Conservation (phyloP, 768 basidiomycete genomes). For the Sporobolomyces roseus region DNA sequence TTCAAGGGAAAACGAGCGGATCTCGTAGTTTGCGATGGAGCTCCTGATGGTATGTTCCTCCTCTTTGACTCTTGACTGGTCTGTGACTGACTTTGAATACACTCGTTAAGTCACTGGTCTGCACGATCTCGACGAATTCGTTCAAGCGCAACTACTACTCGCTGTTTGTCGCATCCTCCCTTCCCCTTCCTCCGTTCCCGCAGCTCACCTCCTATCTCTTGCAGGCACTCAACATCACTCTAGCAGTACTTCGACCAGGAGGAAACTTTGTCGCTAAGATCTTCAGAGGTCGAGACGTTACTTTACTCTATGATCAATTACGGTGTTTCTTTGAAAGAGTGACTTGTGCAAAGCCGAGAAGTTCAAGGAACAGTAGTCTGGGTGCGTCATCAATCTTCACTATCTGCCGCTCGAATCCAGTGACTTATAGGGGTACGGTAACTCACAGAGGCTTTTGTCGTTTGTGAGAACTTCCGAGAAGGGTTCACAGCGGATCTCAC, state of each 20-base stretch:
- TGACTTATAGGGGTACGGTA: neutral
- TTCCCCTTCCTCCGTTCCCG: neutral
- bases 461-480: conserved; percentile 50
- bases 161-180: conserved; percentile 44
- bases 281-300: conserved; percentile 50
- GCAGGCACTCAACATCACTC: conserved; percentile 52
- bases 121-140: conserved; percentile 54
- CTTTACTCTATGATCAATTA: conserved; percentile 50
- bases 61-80: neutral
- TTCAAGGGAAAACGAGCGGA: conserved; percentile 51
- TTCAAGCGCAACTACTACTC: conserved; percentile 52
- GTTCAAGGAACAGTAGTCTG: conserved; percentile 51
- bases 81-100: neutral
- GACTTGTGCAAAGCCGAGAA: conserved; percentile 52
- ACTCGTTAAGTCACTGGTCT: conserved; percentile 51
- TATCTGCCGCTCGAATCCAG: neutral
- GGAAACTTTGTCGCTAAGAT: conserved; percentile 54
- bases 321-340: conserved; percentile 51
- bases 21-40: conserved; percentile 54
- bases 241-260: conserved; percentile 50
- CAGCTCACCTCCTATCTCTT: neutral
- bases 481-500: conserved; percentile 41
- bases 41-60: conserved; percentile 50
- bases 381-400: conserved; percentile 45
- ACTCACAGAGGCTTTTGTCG: conserved; percentile 51